Base-by-base conservation (phyloP, 257 asterid genomes). In the Penstemon eatonii region DNA sequence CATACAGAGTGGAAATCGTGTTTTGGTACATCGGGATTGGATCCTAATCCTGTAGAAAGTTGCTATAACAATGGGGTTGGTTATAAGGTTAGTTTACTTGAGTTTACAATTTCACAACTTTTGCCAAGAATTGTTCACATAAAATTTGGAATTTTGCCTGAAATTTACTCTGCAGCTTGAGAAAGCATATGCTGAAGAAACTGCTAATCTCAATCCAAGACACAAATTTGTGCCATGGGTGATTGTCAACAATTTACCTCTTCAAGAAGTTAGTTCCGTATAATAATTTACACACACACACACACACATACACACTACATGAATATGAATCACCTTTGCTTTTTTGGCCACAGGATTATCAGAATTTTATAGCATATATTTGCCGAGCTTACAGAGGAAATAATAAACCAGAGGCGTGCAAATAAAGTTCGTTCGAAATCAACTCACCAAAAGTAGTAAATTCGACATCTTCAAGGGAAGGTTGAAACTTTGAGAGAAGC, bases 191-290 rank as follows among this genome's bases (percentile, higher is more conserved):
- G 97, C 95, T 11, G 85, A 71, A 64, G 97, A 88, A 83, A 90
- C 98, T 0, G 79, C 80, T 18, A 75, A 67, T 3, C 92, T 93
- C 25, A 78, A 80, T 47, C 98, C 97, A n/a, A 76, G 77, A 47
- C 98, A 85, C 75, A 80, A 79, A 75, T 93, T 80, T 69, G 97
- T 93, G 19, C 98, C 98, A 38, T 90, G 97, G 98, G 92, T 93
- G 37, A 82, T 90, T 11, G 95, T 93, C 66, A 80, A 93, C 73
- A 76, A 81, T 72, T 65, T 49, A 41, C 90, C 98, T 66, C 89
- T 92, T 63, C 85, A 82, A 85, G 86, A 85, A 62, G 95, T 92
- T 49, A 73, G 88, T 76, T 66, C 38, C 33, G 2, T 25, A 25
- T 11, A 10, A 11, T 1, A 0, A 12, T 8, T 13, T 39, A 6